These are phyloP conservation scores for Primulina tabacum DNA, from an alignment of 257 asterid species.

Conservation along the genomic window DNA sequence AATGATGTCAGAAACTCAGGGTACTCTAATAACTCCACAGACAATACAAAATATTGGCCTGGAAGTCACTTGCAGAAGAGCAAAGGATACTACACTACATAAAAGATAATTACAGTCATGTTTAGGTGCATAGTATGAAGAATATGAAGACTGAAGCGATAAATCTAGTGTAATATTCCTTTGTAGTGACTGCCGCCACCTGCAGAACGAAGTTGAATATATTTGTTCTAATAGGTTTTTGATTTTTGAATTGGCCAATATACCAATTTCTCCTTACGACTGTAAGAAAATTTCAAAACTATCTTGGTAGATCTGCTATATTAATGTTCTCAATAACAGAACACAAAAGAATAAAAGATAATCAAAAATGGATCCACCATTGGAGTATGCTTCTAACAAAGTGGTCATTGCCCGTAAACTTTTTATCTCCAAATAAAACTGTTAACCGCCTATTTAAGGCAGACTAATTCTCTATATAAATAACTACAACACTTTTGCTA, in stretches of 20 bases:
- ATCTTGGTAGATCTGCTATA: background rate
- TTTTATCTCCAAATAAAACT: background rate
- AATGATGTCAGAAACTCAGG: background rate
- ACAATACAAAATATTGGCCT: background rate
- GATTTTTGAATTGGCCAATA: background rate
- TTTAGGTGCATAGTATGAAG: background rate
- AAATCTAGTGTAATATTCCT: background rate
- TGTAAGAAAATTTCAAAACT: background rate
- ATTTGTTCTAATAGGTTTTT: background rate
- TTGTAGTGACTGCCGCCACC: too few species aligned
- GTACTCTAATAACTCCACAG: background rate
- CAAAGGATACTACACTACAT: background rate
- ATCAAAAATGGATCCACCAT: background rate
- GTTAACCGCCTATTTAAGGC: background rate
- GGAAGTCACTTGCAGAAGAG: background rate
- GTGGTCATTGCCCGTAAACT: background rate
- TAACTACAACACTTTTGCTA: background rate
- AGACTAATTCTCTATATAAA: too few species aligned
- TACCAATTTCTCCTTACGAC: background rate
- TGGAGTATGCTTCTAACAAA: background rate
- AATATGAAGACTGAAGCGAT: background rate
- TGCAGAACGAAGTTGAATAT: too few species aligned
- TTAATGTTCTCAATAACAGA: too few species aligned
- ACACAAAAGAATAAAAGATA: background rate
- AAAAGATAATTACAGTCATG: background rate